phyloP scores from a whole-genome alignment of 352 stramenopile species.

The Phytophthora quininea region DNA sequence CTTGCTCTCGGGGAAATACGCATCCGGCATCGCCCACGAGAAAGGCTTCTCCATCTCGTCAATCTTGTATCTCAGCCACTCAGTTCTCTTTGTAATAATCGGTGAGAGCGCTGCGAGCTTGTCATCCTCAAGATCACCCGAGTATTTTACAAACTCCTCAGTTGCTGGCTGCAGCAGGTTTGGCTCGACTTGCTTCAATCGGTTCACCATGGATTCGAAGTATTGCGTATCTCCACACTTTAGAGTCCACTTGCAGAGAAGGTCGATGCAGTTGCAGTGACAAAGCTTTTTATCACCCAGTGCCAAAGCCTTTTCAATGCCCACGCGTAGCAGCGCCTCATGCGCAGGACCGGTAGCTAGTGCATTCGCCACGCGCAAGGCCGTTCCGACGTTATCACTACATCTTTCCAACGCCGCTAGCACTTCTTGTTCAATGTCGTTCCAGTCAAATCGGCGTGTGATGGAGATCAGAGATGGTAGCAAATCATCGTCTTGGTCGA shows the following conservation, averaged over 20 bases:
- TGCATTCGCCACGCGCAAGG: no score
- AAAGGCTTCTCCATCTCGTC: slow-evolving; percentile 7
- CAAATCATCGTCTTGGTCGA: slow-evolving; percentile 9
- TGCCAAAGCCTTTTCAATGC: neutral
- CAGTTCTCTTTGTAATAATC: neutral
- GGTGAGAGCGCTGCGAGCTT: neutral
- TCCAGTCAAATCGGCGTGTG: slow-evolving; percentile 14
- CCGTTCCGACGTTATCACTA: neutral
- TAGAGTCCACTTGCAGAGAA: slow-evolving; percentile 9
- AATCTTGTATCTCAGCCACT: slow-evolving; percentile 14
- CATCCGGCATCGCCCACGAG: slow-evolving; percentile 14
- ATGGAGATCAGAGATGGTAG: slow-evolving; percentile 3
- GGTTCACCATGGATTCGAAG: slow-evolving; percentile 3
- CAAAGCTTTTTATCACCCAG: slow-evolving; percentile 1
- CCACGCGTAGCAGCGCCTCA: slow-evolving; percentile 1
- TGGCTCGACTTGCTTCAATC: slow-evolving; percentile 4
- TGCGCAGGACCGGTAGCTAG: neutral
- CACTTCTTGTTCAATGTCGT: slow-evolving; percentile 1
- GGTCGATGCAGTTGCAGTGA: neutral
- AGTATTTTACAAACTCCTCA: neutral
- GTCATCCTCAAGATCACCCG: neutral
- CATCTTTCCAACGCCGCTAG: slow-evolving; percentile 5
- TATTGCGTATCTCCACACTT: neutral
- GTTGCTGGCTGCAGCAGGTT: neutral
- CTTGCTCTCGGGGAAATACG: slow-evolving; percentile 6